phyloP scores from a whole-genome alignment of 2,329 filamentous ascomycete species.

The Arthrobotrys sphaeroides region DNA sequence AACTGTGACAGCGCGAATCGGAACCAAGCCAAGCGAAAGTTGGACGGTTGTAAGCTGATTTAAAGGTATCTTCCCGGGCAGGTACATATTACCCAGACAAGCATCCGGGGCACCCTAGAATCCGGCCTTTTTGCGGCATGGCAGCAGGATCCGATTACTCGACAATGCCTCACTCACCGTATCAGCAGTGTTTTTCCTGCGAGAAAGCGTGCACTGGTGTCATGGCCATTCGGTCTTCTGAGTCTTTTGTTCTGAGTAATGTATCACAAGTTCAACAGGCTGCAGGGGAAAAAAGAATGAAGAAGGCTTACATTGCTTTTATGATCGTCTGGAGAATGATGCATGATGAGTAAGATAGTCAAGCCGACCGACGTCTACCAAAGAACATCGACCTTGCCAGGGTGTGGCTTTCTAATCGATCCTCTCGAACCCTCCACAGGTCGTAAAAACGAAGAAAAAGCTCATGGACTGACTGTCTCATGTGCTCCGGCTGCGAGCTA shows the following conservation, averaged over 20 bases:
- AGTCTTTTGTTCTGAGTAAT: constrained; percentile 31
- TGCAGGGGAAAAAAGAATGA: not conserved
- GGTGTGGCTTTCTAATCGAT: constrained; percentile 3
- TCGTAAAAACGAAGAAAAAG: not conserved
- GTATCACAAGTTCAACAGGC: constrained; percentile 3
- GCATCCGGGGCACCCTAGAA: not conserved
- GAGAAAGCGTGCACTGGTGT: not conserved
- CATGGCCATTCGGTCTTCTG: constrained; percentile 9
- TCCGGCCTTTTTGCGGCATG: constrained; percentile 11
- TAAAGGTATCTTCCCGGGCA: constrained; percentile 40
- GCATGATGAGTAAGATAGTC: constrained; percentile 52
- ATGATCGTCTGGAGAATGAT: constrained; percentile 37
- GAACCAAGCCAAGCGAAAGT: constrained; percentile 45
- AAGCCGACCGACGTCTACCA: not conserved
- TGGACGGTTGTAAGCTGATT: constrained; percentile 30
- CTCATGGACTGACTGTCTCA: not conserved
- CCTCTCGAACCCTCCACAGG: constrained; percentile 3
- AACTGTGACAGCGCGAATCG: constrained; percentile 34
- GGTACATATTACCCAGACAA: constrained; percentile 24
- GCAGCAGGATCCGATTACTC: constrained; percentile 42
- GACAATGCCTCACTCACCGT: constrained; percentile 33
- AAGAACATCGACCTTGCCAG: constrained; percentile 6
- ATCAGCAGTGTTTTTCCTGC: constrained; percentile 24
- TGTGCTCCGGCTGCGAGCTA: not conserved
- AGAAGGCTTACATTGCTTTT: constrained; percentile 18